Evolutionary conservation across 116 monocot species (phyloP), one percentile per base, ranked within the genome.

Genomic region (Thalassia testudinum): DNA sequence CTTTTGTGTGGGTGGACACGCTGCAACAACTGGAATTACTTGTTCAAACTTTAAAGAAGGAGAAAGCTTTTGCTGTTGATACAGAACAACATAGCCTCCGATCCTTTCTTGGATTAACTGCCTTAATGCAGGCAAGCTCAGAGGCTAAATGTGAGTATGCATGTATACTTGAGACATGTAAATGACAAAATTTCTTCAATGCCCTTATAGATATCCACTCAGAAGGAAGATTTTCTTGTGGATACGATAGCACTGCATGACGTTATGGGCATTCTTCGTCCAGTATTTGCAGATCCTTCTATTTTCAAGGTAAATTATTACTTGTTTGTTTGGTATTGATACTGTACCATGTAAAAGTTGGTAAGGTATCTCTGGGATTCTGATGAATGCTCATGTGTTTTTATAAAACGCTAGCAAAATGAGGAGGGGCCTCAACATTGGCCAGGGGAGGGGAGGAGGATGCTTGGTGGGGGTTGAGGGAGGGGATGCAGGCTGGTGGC

Each of bases 181-280:
- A 10, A 34, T 34, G 30, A 34, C 30, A 34, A 34, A 34, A 34
- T 10, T 34, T 34, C 10, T 34, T 3, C 10, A 5, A 34, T 34
- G 3, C 10, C 3, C 10, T 4, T 16, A 50, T 60, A 93, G 93
- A 87, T 93, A 29, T 93, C 87, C 38, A 93, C 87, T 15, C 43
- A 63, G 43, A 73, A 87, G 50, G 78, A 83, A 50, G 84, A 93
- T 68, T 93, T 80, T 68, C 50, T 93, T 50, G 29, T 93, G 58
- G 87, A 87, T 71, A 84, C 93, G 29, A 87, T 93, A 57, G 83
- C 78, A 42, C 55, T 93, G 53, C 87, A 87, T 80, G 93, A 93
- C 69, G 65, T 20, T 11, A 93, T 93, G 83, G 49, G 64, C 53
- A 65, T 78, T 24, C 73, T 93, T 34, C 77, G 53, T 2, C 76